Conservation (phyloP, 2,329 filamentous ascomycete genomes). For the Fusarium poae region DNA sequence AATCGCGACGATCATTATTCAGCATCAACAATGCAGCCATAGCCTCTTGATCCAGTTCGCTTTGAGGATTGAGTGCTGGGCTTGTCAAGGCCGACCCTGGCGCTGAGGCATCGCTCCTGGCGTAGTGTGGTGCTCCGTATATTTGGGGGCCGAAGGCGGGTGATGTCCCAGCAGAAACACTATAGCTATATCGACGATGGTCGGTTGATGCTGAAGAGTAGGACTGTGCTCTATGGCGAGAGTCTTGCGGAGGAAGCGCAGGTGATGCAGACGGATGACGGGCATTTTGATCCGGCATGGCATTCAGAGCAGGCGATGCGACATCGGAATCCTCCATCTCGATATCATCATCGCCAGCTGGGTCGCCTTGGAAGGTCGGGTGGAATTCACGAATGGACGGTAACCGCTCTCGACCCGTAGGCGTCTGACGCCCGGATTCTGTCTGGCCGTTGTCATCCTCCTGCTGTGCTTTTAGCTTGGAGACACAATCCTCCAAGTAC, state of each 20-base stretch:
- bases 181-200: slow-evolving; percentile 64
- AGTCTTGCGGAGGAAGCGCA: slow-evolving; percentile 62
- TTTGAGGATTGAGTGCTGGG: slow-evolving; percentile 67
- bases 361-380: slow-evolving; percentile 57
- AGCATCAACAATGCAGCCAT: slow-evolving; percentile 90
- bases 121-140: slow-evolving; percentile 52
- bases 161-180: slow-evolving; percentile 64
- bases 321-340: slow-evolving; percentile 71
- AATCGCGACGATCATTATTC: slow-evolving; percentile 78
- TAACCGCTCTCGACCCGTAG: slow-evolving; percentile 48
- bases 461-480: slow-evolving; percentile 77
- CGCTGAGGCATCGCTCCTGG: slow-evolving; percentile 58
- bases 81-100: slow-evolving; percentile 69
- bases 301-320: slow-evolving; percentile 62
- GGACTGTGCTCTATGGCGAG: slow-evolving; percentile 61
- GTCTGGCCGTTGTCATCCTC: slow-evolving; percentile 52
- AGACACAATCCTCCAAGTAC: slow-evolving; percentile 90
- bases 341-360: slow-evolving; percentile 60
- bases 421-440: slow-evolving; percentile 49
- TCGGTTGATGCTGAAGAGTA: slow-evolving; percentile 67
- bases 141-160: slow-evolving; percentile 69
- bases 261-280: slow-evolving; percentile 67
- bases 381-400: slow-evolving; percentile 58
- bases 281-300: slow-evolving; percentile 50
- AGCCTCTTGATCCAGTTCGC: slow-evolving; percentile 78